A percentile compares a stretch with the other conserved stretches of the same genome.
Evolutionary conservation across 2,329 filamentous ascomycete genomes (phyloP).

Genomic region (Phoma sp.): DNA sequence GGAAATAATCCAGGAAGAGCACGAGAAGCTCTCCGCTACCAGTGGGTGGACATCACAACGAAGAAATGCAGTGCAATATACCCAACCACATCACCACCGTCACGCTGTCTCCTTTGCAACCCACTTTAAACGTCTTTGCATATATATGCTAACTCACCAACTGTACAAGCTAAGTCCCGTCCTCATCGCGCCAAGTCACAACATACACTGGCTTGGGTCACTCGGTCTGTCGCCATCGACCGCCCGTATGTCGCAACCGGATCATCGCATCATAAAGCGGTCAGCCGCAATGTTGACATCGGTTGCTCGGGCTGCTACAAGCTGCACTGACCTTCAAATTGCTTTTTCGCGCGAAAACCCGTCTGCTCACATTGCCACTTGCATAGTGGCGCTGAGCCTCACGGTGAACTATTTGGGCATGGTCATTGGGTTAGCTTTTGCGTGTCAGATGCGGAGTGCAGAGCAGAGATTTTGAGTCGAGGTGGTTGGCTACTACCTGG

Average conservation of each 20-base stretch:
- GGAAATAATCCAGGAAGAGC: no score
- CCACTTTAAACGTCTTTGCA: neutral
- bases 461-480: neutral
- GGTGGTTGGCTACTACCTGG: neutral
- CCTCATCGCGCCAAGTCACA: neutral
- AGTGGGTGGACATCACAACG: no score
- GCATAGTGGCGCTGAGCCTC: slow-evolving; percentile 24
- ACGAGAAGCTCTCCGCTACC: no score
- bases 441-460: slow-evolving; percentile 17
- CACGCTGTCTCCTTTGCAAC: neutral
- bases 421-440: neutral
- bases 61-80: neutral
- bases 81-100: neutral
- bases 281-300: neutral
- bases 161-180: neutral
- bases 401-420: neutral
- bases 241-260: neutral
- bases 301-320: slow-evolving; percentile 1
- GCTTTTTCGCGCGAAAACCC: slow-evolving; percentile 24
- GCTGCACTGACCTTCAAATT: slow-evolving; percentile 11
- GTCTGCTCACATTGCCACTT: slow-evolving; percentile 11
- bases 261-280: neutral
- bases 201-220: neutral
- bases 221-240: neutral
- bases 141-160: neutral